Evolutionary conservation across 441 rosid species (phyloP).

Genomic region (Erodium texanum): DNA sequence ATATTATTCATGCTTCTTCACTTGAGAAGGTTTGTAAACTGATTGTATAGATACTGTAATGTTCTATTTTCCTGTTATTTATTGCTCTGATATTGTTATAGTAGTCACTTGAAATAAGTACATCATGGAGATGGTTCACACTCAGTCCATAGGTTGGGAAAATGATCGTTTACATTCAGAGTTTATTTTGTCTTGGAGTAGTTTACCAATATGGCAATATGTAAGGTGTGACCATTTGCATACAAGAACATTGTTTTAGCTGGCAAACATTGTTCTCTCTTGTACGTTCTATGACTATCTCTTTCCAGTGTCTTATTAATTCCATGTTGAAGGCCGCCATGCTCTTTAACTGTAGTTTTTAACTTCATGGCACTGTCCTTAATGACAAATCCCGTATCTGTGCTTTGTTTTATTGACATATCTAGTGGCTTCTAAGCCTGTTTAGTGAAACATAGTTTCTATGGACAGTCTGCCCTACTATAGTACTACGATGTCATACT

Average conservation of each 20-base stretch:
- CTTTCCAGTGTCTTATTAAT: not conserved
- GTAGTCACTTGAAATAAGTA: not conserved
- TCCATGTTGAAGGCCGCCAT: not conserved
- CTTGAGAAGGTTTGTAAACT: slow-evolving; percentile 37
- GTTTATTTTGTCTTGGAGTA: not conserved
- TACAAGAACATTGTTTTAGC: not conserved
- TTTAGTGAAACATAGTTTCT: not conserved
- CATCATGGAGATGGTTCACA: not conserved
- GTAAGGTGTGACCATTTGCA: not conserved
- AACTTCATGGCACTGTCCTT: not conserved
- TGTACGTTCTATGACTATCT: not conserved
- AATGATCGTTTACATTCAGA: not conserved
- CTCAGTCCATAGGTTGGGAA: not conserved
- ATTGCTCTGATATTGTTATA: not conserved
- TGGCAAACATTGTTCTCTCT: not conserved
- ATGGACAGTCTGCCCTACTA: not conserved
- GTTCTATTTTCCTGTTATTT: not conserved
- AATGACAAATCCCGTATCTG: not conserved
- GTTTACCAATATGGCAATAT: not conserved
- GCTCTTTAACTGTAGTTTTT: not conserved
- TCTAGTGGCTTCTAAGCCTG: not conserved
- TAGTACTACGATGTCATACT: not conserved
- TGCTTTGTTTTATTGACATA: not conserved
- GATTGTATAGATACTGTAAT: not conserved
- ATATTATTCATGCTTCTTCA: slow-evolving; percentile 33